These are phyloP conservation scores for Rasamsonia emersonii DNA, from an alignment of 2,329 filamentous ascomycete genomes.

Conservation along the genomic window DNA sequence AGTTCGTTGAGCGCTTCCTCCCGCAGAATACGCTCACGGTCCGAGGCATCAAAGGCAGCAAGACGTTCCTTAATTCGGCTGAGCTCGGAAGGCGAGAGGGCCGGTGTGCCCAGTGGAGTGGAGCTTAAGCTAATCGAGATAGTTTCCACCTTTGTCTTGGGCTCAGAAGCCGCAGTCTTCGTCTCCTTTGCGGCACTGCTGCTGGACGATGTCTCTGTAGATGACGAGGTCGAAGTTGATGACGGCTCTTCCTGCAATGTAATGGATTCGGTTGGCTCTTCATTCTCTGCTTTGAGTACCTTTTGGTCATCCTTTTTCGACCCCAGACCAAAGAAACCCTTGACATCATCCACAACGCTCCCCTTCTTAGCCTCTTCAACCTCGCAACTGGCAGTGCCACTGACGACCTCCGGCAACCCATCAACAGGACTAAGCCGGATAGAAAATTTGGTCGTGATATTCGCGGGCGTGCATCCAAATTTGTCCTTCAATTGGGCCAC, in stretches of 20 bases:
- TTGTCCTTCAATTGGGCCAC: slow-evolving; percentile 70
- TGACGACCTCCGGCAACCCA: slow-evolving; percentile 70
- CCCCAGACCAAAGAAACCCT: slow-evolving; percentile 91
- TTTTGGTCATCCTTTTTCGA: slow-evolving; percentile 80
- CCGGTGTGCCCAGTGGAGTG: slow-evolving; percentile 36
- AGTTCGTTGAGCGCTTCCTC: slow-evolving; percentile 87
- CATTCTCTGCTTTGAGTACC: slow-evolving; percentile 57
- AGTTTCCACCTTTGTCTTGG: slow-evolving; percentile 41
- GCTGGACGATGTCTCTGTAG: slow-evolving; percentile 40
- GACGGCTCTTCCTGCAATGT: slow-evolving; percentile 37
- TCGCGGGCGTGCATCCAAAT: slow-evolving; percentile 65
- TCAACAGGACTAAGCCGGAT: slow-evolving; percentile 63
- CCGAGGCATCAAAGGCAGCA: slow-evolving; percentile 75
- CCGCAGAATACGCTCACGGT: slow-evolving; percentile 63
- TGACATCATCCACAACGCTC: slow-evolving; percentile 83
- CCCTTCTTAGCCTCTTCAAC: slow-evolving; percentile 64
- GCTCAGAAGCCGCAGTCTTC: slow-evolving; percentile 27
- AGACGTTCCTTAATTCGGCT: slow-evolving; percentile 61
- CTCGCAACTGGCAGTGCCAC: slow-evolving; percentile 77
- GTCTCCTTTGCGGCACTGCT: slow-evolving; percentile 40
- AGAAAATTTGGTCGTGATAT: slow-evolving; percentile 71
- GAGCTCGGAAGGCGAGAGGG: slow-evolving; percentile 26
- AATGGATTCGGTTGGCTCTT: slow-evolving; percentile 41
- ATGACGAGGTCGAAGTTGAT: slow-evolving; percentile 37
- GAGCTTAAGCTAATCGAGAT: slow-evolving; percentile 45